These are phyloP conservation scores for Fusarium tricinctum DNA, from an alignment of 2,329 filamentous ascomycete genomes.

Conservation along the genomic window DNA sequence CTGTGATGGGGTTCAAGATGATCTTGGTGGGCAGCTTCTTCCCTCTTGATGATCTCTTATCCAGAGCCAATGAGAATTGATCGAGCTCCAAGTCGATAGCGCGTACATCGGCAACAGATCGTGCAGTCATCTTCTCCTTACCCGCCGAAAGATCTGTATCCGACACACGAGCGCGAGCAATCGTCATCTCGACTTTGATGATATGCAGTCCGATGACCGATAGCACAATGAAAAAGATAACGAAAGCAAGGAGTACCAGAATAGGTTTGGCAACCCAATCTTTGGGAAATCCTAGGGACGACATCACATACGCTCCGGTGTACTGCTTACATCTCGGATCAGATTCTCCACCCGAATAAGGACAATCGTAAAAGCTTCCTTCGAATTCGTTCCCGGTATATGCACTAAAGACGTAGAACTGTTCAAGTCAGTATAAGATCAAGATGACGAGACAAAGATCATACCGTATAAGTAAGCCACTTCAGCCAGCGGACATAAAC, in stretches of 20 bases:
- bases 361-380: slow-evolving; percentile 80
- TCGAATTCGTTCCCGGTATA: slow-evolving; percentile 80
- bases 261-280: slow-evolving; percentile 79
- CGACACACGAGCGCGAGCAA: slow-evolving; percentile 71
- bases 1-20: slow-evolving; percentile 76
- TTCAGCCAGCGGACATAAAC: slow-evolving; percentile 86
- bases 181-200: slow-evolving; percentile 76
- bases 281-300: slow-evolving; percentile 75
- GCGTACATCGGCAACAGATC: slow-evolving; percentile 66
- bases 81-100: slow-evolving; percentile 76
- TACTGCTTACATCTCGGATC: slow-evolving; percentile 78
- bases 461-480: slow-evolving; percentile 72
- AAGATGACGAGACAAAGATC: slow-evolving; percentile 14
- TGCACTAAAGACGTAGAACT: slow-evolving; percentile 80
- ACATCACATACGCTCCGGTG: slow-evolving; percentile 77
- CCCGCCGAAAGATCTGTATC: slow-evolving; percentile 76
- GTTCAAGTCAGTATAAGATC: slow-evolving; percentile 30
- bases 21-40: slow-evolving; percentile 66
- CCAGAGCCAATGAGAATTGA: slow-evolving; percentile 73
- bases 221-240: slow-evolving; percentile 71
- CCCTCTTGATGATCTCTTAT: slow-evolving; percentile 69
- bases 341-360: slow-evolving; percentile 69
- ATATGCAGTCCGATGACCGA: slow-evolving; percentile 74
- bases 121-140: slow-evolving; percentile 75
- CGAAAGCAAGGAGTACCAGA: slow-evolving; percentile 72